Conservation (phyloP, 2,329 filamentous ascomycete species). For the Phialophora verrucosa region DNA sequence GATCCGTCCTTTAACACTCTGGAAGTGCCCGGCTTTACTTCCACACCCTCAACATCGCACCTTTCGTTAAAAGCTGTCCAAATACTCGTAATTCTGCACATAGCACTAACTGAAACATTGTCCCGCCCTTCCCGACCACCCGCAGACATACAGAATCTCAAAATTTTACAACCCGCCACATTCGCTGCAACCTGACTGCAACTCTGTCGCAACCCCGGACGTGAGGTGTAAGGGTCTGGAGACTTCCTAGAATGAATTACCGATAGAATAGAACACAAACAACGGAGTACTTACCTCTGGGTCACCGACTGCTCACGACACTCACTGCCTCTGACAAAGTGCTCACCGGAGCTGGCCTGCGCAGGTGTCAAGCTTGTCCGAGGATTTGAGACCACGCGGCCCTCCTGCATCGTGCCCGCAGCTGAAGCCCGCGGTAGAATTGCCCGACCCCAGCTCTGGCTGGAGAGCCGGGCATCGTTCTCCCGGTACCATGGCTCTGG, state of each 20-base stretch:
- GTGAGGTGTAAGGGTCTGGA: background rate
- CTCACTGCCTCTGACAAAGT: background rate
- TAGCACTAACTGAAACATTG: constrained; percentile 4
- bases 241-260: constrained; percentile 13
- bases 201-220: background rate
- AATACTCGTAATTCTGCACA: constrained; percentile 20
- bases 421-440: background rate
- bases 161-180: background rate
- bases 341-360: background rate
- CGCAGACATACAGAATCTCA: background rate
- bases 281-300: background rate
- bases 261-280: constrained; percentile 14
- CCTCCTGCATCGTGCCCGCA: background rate
- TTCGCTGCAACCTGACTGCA: background rate
- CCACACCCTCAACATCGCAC: constrained; percentile 8
- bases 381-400: background rate
- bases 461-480: constrained; percentile 17
- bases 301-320: background rate
- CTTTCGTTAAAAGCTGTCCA: constrained; percentile 11
- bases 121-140: constrained; percentile 9
- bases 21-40: constrained; percentile 12
- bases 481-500: constrained; percentile 27
- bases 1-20: constrained; percentile 21
- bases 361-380: background rate
- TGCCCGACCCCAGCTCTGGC: constrained; percentile 2